Percentiles rank a stretch among this genome's conserved stretches.
These are phyloP conservation scores for Citrus inodora DNA, from an alignment of 345 rosid species.

Conservation along the genomic window DNA sequence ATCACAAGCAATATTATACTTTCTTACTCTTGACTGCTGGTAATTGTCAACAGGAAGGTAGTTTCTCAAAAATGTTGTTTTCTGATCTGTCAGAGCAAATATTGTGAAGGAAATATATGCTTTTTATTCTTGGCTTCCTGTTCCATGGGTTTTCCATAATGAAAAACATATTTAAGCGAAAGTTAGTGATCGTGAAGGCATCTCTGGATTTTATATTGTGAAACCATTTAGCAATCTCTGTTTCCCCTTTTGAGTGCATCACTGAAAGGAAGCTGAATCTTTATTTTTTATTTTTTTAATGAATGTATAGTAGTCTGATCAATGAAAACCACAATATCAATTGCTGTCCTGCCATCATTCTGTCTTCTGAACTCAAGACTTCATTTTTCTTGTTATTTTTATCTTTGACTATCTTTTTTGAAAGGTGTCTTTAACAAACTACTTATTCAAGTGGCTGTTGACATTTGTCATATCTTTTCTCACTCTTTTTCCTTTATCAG, in stretches of 20 bases:
- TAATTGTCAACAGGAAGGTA: background rate
- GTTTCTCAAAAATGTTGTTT: background rate
- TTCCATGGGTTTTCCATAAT: background rate
- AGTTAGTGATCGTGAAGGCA: background rate
- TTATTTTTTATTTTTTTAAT: background rate
- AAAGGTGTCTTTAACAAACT: background rate
- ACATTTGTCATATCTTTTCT: constrained; percentile 6
- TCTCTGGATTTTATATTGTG: background rate
- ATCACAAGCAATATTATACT: background rate
- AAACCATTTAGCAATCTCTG: background rate
- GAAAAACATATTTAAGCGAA: background rate
- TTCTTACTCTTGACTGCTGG: background rate
- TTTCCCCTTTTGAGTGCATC: background rate
- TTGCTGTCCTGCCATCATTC: background rate
- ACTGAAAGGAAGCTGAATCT: background rate
- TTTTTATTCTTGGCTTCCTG: background rate
- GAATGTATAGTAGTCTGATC: background rate
- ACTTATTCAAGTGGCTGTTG: background rate
- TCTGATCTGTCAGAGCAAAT: background rate
- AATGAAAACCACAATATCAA: background rate
- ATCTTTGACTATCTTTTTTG: background rate
- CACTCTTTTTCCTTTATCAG: constrained; percentile 19
- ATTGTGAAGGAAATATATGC: background rate
- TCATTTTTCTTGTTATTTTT: background rate
- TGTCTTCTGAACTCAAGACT: background rate